These are phyloP conservation scores for Astragalus membranaceus DNA, from an alignment of 306 rosid genomes.

Conservation along the genomic window DNA sequence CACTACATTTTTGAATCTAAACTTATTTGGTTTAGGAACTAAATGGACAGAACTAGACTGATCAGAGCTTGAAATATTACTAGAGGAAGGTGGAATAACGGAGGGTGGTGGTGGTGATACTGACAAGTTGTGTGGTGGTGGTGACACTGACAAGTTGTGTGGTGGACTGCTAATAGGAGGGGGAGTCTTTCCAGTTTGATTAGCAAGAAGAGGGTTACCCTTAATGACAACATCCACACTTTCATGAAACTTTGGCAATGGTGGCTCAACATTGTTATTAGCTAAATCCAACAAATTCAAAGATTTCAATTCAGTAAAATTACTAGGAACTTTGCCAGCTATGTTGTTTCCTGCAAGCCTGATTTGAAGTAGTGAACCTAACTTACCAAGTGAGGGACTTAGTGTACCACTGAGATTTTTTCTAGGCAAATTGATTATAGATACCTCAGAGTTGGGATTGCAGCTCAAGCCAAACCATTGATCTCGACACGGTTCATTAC, in stretches of 20 bases:
- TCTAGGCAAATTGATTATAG: slow-evolving; percentile 49
- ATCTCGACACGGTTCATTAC: slow-evolving; percentile 51
- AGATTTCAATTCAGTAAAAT: slow-evolving; percentile 40
- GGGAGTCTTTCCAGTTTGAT: slow-evolving; percentile 28
- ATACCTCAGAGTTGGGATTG: slow-evolving; percentile 35
- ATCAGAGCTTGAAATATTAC: no score
- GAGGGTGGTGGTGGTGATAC: slow-evolving; percentile 18
- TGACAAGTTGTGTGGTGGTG: slow-evolving; percentile 8
- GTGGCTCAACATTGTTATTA: slow-evolving; percentile 60
- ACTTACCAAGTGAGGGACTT: slow-evolving; percentile 58
- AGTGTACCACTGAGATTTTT: slow-evolving; percentile 48
- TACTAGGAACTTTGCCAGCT: slow-evolving; percentile 43
- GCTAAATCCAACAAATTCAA: slow-evolving; percentile 57
- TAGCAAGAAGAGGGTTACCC: slow-evolving; percentile 54
- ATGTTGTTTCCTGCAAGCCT: slow-evolving; percentile 47
- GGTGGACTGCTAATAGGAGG: slow-evolving; percentile 26
- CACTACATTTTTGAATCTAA: slow-evolving; percentile 21
- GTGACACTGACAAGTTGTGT: neutral
- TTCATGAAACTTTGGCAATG: slow-evolving; percentile 48
- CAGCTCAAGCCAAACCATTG: slow-evolving; percentile 68
- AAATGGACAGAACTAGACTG: slow-evolving; percentile 9
- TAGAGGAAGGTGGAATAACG: slow-evolving; percentile 17
- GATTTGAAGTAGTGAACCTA: slow-evolving; percentile 46
- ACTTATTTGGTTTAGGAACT: slow-evolving; percentile 17
- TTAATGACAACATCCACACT: slow-evolving; percentile 33